These are phyloP conservation scores for Zoysia pacifica DNA, from an alignment of 176 grass and related monocot genomes.

Conservation along the genomic window DNA sequence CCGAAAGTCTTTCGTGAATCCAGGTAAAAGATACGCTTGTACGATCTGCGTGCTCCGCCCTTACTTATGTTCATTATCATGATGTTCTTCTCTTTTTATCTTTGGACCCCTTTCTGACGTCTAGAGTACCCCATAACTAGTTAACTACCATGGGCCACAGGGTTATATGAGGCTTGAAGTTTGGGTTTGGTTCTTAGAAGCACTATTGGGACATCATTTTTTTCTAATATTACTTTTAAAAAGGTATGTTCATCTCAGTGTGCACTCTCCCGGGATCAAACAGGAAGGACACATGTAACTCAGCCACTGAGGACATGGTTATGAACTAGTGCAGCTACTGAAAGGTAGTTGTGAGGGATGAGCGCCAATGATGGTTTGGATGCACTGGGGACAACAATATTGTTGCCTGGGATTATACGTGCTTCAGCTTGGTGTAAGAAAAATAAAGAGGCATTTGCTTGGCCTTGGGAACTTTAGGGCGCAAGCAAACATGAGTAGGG, in stretches of 20 bases:
- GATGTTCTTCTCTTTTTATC: slow-evolving; percentile 24
- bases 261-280: slow-evolving; percentile 6
- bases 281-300: neutral
- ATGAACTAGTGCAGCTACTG: slow-evolving; percentile 7
- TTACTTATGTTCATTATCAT: slow-evolving; percentile 32
- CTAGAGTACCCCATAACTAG: slow-evolving; percentile 30
- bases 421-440: slow-evolving; percentile 31
- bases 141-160: slow-evolving; percentile 25
- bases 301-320: neutral
- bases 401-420: slow-evolving; percentile 34
- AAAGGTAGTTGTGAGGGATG: neutral
- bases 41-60: slow-evolving; percentile 43
- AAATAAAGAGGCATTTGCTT: slow-evolving; percentile 44
- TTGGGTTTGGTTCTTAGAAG: slow-evolving; percentile 37
- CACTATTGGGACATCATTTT: slow-evolving; percentile 30
- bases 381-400: neutral
- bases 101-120: slow-evolving; percentile 33
- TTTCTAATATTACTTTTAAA: neutral
- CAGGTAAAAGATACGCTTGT: slow-evolving; percentile 27
- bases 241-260: slow-evolving; percentile 25
- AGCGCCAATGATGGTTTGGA: slow-evolving; percentile 19
- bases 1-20: slow-evolving; percentile 32
- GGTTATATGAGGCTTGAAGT: slow-evolving; percentile 54
- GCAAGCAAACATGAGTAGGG: slow-evolving; percentile 69
- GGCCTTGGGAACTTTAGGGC: slow-evolving; percentile 52